Evolutionary conservation across 2,329 filamentous ascomycete species (phyloP), one percentile per base, ranked within the genome.

Genomic region (Rhynchosporium agropyri): DNA sequence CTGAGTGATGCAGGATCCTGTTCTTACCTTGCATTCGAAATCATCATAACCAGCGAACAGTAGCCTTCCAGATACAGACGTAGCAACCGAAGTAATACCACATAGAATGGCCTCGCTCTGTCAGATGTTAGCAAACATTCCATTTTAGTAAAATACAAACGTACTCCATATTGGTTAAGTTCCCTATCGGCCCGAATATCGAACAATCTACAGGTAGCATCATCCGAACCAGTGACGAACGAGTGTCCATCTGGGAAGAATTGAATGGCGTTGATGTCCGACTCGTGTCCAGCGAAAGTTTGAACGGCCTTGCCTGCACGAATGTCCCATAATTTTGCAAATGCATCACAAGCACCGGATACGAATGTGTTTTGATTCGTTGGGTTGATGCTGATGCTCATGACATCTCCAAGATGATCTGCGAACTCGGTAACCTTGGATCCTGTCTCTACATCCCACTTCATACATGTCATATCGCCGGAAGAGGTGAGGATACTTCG

Each of bases 281-380:
- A 97, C 79, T 98, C 95, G 79, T 98, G 95, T 33, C 95, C 95
- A 59, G 95, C 93, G 77, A 99, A 99, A 2, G 95, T 99, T 82
- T 99, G 95, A 58, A 97, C 93, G 69, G 95, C 96, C 84, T 97
- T 97, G 74, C 96, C 94, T 69, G 95, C 93, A 75, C 95, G 91
- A 71, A 98, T 97, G 81, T 99, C 95, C 95, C 95, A 99, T 62
- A 99, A 82, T 80, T 99, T 99, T 63, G 95, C 95, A 75, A 98
- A 99, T 15, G 94, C 93, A 77, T 99, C 95, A 79, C 95, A 99
- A 72, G 95, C 95, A 77, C 95, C 95, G n/a, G 95, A 98, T 68
- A 98, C 95, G 76, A 99, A 99, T 68, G 96, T 95, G 80, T 98
- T 98, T 79, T 97, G 93, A 81, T 98, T 97, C 67, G 96, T 96